Percentiles rank a stretch among this genome's conserved stretches.
Conservation (phyloP, 192 early-diverging fungal species). For the Gonapodya prolifera region DNA sequence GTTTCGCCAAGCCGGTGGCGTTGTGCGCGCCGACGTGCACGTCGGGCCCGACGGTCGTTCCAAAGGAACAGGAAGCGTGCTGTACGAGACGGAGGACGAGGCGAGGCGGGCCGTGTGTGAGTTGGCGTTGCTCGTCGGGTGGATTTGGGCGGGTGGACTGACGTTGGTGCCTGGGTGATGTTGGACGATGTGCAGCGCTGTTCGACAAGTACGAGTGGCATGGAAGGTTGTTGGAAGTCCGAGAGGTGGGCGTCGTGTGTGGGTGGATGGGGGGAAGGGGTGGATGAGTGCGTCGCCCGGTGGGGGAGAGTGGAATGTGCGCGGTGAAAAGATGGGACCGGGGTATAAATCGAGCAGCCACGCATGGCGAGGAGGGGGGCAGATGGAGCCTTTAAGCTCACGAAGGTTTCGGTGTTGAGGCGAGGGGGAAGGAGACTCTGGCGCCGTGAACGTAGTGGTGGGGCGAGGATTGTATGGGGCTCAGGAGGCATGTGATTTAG, state of each 20-base stretch:
- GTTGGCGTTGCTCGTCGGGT: slow-evolving; percentile 16
- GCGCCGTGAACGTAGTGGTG: too few species aligned
- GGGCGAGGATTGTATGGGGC: too few species aligned
- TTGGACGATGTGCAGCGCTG: slow-evolving; percentile 37
- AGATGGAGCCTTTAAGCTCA: background rate
- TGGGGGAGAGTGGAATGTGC: too few species aligned
- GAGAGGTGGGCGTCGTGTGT: slow-evolving; percentile 64
- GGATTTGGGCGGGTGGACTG: slow-evolving; percentile 9
- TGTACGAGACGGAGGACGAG: slow-evolving; percentile 53
- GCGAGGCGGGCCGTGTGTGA: slow-evolving; percentile 63
- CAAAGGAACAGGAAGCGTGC: slow-evolving; percentile 58
- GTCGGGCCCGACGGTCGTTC: slow-evolving; percentile 46
- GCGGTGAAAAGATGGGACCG: slow-evolving; percentile 4
- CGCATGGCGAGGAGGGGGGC: background rate
- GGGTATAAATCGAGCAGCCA: background rate
- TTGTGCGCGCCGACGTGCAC: slow-evolving; percentile 57
- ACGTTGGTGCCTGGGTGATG: background rate
- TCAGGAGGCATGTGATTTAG: too few species aligned
- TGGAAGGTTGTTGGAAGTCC: slow-evolving; percentile 62
- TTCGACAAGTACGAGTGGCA: slow-evolving; percentile 71
- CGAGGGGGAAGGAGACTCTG: too few species aligned
- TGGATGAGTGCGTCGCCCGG: too few species aligned
- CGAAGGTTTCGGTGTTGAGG: slow-evolving; percentile 5
- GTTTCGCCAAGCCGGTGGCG: slow-evolving; percentile 23
- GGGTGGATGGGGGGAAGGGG: too few species aligned